Evolutionary conservation across 2,329 filamentous ascomycete genomes (phyloP).

Genomic region (Fusarium clavum): DNA sequence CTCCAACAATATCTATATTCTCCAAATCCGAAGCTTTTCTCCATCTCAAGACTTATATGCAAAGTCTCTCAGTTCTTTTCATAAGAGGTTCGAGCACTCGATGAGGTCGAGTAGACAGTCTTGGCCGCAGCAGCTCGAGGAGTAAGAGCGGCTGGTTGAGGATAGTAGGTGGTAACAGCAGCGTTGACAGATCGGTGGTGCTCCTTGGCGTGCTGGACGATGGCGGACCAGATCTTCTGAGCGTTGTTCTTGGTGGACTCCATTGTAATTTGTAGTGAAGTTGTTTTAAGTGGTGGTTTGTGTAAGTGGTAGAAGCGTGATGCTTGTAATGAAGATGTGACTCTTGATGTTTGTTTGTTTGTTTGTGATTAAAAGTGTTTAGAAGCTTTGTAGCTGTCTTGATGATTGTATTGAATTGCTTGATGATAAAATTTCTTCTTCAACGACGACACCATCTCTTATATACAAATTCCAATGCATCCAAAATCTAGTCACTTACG

Average conservation of each 20-base stretch:
- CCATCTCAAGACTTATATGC: rapidly evolving
- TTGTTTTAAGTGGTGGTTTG: background rate
- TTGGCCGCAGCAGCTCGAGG: background rate
- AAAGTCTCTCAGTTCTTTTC: background rate
- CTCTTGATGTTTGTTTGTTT: background rate
- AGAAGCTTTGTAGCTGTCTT: background rate
- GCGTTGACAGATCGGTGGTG: constrained; percentile 15
- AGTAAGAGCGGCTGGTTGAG: background rate
- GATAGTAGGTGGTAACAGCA: constrained; percentile 3
- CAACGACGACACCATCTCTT: rapidly evolving
- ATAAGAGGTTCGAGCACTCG: background rate
- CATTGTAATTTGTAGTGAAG: background rate
- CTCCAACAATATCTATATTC: background rate
- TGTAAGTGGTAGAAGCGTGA: background rate
- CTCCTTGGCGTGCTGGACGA: constrained; percentile 15
- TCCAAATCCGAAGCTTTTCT: background rate
- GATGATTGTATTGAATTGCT: background rate
- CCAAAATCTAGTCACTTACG: background rate
- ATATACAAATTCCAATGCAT: background rate
- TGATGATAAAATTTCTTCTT: background rate
- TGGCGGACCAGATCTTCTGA: background rate
- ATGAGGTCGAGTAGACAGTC: background rate
- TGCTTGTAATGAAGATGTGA: background rate
- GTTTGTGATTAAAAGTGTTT: background rate
- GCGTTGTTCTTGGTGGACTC: constrained; percentile 5